Percentiles rank a stretch among this genome's conserved stretches.
These are phyloP conservation scores for Metroxylon sagu DNA, from an alignment of 176 grass and related monocot species.

Conservation along the genomic window DNA sequence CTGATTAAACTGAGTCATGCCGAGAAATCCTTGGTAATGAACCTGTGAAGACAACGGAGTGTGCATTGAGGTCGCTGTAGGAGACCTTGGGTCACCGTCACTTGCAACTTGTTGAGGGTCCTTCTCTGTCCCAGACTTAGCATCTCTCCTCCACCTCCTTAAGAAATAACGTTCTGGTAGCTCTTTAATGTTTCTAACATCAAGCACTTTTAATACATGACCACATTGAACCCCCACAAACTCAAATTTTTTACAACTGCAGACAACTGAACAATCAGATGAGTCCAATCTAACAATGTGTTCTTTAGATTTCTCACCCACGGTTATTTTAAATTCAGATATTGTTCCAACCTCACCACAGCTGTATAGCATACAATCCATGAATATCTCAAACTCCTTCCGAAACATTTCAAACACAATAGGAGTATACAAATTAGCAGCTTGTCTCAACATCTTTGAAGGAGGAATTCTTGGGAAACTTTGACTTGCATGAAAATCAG, in stretches of 20 bases:
- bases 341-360: conserved; percentile 14
- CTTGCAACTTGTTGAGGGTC: no score
- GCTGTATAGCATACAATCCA: conserved; percentile 34
- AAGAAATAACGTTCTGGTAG: conserved; percentile 68
- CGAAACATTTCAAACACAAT: conserved; percentile 40
- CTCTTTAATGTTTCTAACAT: conserved; percentile 96
- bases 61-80: no score
- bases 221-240: conserved; percentile 76
- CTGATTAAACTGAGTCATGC: no score
- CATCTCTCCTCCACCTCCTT: conserved; percentile 68
- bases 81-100: no score
- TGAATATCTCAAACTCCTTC: conserved; percentile 42
- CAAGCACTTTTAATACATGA: conserved; percentile 80
- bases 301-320: conserved; percentile 21
- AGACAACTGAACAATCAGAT: conserved; percentile 34
- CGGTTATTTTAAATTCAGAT: conserved; percentile 34
- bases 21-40: no score
- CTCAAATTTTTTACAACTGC: conserved; percentile 92
- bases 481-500: conserved; percentile 38
- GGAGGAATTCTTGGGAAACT: conserved; percentile 32
- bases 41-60: no score
- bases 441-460: conserved; percentile 37
- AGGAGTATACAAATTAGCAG: conserved; percentile 40
- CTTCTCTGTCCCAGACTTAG: conserved; percentile 18
- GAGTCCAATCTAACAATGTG: conserved; percentile 27